A percentile compares a stretch with the other conserved stretches of the same genome.
Conservation (phyloP, 2,329 filamentous ascomycete genomes). For the Ophiosphaerella korrae region DNA sequence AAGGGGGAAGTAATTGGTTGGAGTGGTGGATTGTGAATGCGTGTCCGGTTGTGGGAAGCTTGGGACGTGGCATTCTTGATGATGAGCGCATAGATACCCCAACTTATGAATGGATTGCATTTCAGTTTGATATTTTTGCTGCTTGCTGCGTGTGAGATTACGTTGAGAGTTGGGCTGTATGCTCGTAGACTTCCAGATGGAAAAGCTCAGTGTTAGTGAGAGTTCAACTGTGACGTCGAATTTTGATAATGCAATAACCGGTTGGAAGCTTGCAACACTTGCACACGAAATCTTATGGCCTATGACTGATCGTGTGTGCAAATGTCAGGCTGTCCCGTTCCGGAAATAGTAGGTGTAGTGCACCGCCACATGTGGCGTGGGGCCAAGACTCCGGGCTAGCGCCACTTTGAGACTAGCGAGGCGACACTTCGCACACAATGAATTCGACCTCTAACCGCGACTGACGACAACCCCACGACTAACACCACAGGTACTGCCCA, state of each 20-base stretch:
- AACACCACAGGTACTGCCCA: slow-evolving; percentile 47
- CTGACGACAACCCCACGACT: slow-evolving; percentile 44
- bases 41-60: not conserved
- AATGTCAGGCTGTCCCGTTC: not conserved
- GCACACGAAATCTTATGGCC: no score
- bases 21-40: not conserved
- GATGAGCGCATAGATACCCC: slow-evolving; percentile 29
- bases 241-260: no score
- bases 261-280: not conserved
- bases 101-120: slow-evolving; percentile 21
- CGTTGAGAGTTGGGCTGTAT: no score
- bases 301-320: not conserved
- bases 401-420: slow-evolving; percentile 3
- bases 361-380: not conserved
- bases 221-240: no score
- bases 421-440: slow-evolving; percentile 14
- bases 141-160: no score
- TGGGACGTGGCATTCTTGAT: slow-evolving; percentile 2
- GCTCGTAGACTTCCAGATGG: no score
- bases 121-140: slow-evolving; percentile 7
- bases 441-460: slow-evolving; percentile 30
- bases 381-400: slow-evolving; percentile 1
- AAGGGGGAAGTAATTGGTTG: not conserved
- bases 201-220: no score
- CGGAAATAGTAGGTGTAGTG: not conserved